These are phyloP conservation scores for Annulohypoxylon truncatum DNA, from an alignment of 2,329 filamentous ascomycete genomes.

Conservation along the genomic window DNA sequence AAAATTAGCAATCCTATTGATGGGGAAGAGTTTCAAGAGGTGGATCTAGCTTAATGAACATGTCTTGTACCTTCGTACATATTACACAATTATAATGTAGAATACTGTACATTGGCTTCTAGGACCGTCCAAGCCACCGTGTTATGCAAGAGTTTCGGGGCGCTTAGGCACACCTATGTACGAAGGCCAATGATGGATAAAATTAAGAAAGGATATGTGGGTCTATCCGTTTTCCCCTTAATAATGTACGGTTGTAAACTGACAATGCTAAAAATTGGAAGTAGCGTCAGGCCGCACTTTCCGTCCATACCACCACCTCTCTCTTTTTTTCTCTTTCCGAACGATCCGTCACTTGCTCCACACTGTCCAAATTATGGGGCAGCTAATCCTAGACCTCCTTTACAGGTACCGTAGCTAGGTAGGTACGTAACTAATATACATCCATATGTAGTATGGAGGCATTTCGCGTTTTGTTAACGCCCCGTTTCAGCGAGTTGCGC, in stretches of 20 bases:
- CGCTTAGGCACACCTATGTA: neutral
- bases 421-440: too few relatives aligned
- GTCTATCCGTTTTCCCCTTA: constrained; percentile 1
- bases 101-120: constrained; percentile 6
- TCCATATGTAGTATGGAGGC: too few relatives aligned
- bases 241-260: constrained; percentile 12
- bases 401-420: neutral
- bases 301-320: constrained; percentile 8
- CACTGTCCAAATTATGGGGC: constrained; percentile 19
- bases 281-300: neutral
- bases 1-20: constrained; percentile 32
- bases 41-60: constrained; percentile 31
- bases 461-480: constrained; percentile 2
- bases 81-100: neutral
- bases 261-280: constrained; percentile 8
- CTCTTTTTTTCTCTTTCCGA: constrained; percentile 29
- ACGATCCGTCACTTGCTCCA: constrained; percentile 38
- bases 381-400: neutral
- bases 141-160: neutral
- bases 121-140: neutral
- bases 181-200: neutral
- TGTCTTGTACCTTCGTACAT: neutral
- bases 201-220: neutral
- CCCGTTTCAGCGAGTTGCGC: constrained; percentile 12
- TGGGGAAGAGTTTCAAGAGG: constrained; percentile 27